phyloP scores from a whole-genome alignment of 2,329 filamentous ascomycete species.

The Pseudocercospora eumusae region DNA sequence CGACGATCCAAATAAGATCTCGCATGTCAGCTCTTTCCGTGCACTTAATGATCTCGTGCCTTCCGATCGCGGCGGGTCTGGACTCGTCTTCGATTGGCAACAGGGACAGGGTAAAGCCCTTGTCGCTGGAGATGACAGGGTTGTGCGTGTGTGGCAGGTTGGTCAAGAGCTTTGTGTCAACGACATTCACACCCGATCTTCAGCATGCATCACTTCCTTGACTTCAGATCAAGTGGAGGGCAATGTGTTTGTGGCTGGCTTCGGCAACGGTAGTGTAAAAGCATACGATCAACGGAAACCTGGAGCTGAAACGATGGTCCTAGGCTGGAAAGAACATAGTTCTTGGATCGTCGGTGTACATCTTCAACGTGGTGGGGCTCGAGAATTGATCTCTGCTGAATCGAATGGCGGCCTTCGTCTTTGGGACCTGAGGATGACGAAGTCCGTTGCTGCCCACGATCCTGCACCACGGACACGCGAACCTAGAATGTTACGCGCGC shows the following conservation, averaged over 20 bases:
- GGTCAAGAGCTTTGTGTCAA: constrained; percentile 87
- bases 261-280: constrained; percentile 89
- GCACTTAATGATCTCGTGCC: constrained; percentile 91
- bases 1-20: constrained; percentile 71
- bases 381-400: constrained; percentile 87
- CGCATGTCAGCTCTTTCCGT: constrained; percentile 87
- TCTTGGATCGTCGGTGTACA: constrained; percentile 97
- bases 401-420: constrained; percentile 90
- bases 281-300: constrained; percentile 90
- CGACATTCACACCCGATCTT: constrained; percentile 91
- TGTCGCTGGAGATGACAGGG: constrained; percentile 93
- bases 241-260: constrained; percentile 92
- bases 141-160: constrained; percentile 95
- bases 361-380: constrained; percentile 90
- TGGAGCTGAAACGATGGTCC: constrained; percentile 87
- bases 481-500: constrained; percentile 60
- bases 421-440: constrained; percentile 82
- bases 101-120: constrained; percentile 93
- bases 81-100: constrained; percentile 98
- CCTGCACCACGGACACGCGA: constrained; percentile 49
- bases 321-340: constrained; percentile 93
- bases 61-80: constrained; percentile 82
- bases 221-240: constrained; percentile 98
- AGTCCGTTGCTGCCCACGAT: constrained; percentile 39
- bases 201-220: constrained; percentile 91